Evolutionary conservation across 805 yeast species (phyloP), one percentile per base, ranked within the genome.

Genomic region (Zygosaccharomyces pseudorouxii): DNA sequence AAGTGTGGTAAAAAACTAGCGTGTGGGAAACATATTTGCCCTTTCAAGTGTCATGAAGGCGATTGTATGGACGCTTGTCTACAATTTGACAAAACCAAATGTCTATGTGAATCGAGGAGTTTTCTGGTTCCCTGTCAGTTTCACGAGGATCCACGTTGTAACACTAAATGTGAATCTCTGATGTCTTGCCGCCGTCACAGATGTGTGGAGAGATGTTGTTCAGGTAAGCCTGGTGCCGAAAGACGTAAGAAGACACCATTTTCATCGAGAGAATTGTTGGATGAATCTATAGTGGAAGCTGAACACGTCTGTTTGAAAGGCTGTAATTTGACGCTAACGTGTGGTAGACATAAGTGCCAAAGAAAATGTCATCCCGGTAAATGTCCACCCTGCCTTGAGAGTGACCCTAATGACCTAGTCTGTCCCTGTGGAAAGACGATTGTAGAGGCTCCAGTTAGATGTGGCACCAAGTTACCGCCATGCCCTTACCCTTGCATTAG

Each of bases 351-450:
- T 63, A 59, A 72, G 33, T 88, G 96, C 64, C 73, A 74, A 39
- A 77, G 81, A 54, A 76, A 81, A 20, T 88, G 95, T 57, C 96
- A 88, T 64, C 70, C 79, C 11, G 96, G 96, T 0, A 77, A 84
- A 2, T 88, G 96, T 67, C 78, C 81, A 3, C 85, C 89, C 10
- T 88, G 96, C 63, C 63, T 86, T 42, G 95, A 87, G 59, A 82
- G 92, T 4, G 76, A 85, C n/a, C 78, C 82, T 36, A 88, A 86
- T 16, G 96, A 88, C 62, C 69, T 86, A 55, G 77, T 80, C 2
- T 88, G 96, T 60, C 76, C 83, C 42, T 88, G 96, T 71, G 95
- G 96, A 2, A 73, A 76, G 53, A 88, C 96, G 0, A 76, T 85
- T 3, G 73, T 88, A 5, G 76, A 74, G 18, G 96, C 95, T 0